Evolutionary conservation across 768 basidiomycete genomes (phyloP).

Genomic region (Tulasnella sp.): DNA sequence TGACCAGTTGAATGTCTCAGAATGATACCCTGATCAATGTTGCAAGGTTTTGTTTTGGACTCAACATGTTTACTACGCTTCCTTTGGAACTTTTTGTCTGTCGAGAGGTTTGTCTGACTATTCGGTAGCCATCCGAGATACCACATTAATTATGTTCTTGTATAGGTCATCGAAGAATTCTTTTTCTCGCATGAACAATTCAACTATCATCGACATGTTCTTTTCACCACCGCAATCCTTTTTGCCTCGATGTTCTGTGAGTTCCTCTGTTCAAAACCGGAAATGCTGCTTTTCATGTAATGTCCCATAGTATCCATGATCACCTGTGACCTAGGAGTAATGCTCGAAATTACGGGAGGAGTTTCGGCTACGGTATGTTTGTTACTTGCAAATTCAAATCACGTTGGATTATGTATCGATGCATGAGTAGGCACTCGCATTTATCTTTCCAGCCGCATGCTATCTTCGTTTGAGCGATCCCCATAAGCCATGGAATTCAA

Average conservation of each 20-base stretch:
- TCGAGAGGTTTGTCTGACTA: conserved; percentile 51
- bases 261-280: conserved; percentile 21
- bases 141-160: neutral
- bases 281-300: neutral
- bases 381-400: neutral
- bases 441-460: conserved; percentile 81
- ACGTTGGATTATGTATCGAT: neutral
- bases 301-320: conserved; percentile 58
- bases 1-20: conserved; percentile 26
- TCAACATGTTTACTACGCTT: conserved; percentile 97
- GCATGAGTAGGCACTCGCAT: conserved; percentile 49
- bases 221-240: conserved; percentile 80
- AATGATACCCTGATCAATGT: conserved; percentile 85
- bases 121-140: neutral
- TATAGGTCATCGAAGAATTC: conserved; percentile 83
- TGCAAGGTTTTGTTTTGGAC: conserved; percentile 83
- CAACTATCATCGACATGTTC: conserved; percentile 68
- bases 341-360: conserved; percentile 98
- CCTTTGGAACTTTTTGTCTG: conserved; percentile 96
- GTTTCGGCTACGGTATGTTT: conserved; percentile 48
- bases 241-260: conserved; percentile 69
- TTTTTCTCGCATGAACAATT: conserved; percentile 86
- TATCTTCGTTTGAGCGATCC: conserved; percentile 60
- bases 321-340: conserved; percentile 95
- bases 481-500: conserved; percentile 48